phyloP scores from a whole-genome alignment of 2,329 filamentous ascomycete genomes.

The Fusarium napiforme region DNA sequence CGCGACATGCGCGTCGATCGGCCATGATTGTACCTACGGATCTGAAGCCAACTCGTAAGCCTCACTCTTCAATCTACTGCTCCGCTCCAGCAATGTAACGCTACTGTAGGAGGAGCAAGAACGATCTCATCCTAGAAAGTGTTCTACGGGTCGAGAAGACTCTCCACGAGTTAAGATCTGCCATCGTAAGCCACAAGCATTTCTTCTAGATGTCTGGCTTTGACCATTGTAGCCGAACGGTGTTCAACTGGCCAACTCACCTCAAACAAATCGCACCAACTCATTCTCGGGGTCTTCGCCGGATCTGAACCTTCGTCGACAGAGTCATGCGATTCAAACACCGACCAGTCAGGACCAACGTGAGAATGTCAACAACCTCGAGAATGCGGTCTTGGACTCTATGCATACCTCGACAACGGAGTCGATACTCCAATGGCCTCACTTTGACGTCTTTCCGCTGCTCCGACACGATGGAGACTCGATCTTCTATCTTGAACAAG shows the following conservation, averaged over 20 bases:
- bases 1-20: slow-evolving; percentile 50
- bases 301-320: slow-evolving; percentile 31
- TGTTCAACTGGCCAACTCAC: slow-evolving; percentile 25
- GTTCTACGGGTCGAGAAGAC: slow-evolving; percentile 60
- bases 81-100: neutral
- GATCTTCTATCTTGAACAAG: slow-evolving; percentile 61
- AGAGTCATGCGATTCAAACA: slow-evolving; percentile 42
- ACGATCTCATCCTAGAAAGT: slow-evolving; percentile 62
- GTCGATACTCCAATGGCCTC: slow-evolving; percentile 62
- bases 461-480: slow-evolving; percentile 56
- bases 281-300: slow-evolving; percentile 41
- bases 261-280: slow-evolving; percentile 30
- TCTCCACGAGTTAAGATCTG: slow-evolving; percentile 57
- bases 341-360: slow-evolving; percentile 34
- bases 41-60: slow-evolving; percentile 57
- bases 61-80: neutral
- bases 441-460: slow-evolving; percentile 58
- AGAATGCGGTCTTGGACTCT: slow-evolving; percentile 61
- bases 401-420: slow-evolving; percentile 64
- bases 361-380: slow-evolving; percentile 46
- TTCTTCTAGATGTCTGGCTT: neutral
- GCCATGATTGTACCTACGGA: slow-evolving; percentile 55
- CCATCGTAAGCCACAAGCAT: slow-evolving; percentile 48
- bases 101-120: slow-evolving; percentile 57
- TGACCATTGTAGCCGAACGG: slow-evolving; percentile 18